Base-by-base conservation (phyloP, 164 flowering plant genomes). In the Brasenia schreberi region DNA sequence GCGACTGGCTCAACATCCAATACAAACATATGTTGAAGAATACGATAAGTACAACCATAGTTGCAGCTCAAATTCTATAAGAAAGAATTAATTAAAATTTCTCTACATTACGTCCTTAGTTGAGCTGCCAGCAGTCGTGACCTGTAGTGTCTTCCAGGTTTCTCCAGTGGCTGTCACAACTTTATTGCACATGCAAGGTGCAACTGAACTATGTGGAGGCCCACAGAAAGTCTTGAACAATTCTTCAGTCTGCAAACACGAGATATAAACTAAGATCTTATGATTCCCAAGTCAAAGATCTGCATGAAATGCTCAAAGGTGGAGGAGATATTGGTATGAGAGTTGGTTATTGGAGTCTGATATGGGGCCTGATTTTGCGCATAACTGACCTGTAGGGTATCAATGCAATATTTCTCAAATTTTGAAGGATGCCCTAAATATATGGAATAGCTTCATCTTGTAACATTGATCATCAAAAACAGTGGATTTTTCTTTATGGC, bases 71-170 rank as follows among this genome's bases (percentile, higher is more conserved):
- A 44, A 18, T 60, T 65, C 42, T 18, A 61, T 16, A 9, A 49
- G 12, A 45, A 45, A 12, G 56, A 49, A 9, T 49, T 49, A 49
- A 49, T 49, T 49, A 3, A 4, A 5, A 14, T 9, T 49, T 49
- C 16, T 14, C 16, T 14, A 49, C 12, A 0, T 49, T 9, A 49
- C 16, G 56, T 49, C 10, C 56, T 27, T 19, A 59, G 59, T 43
- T 9, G 27, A 63, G 58, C 0, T 23, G 53, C n/a, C 27, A 6
- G 18, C 44, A 16, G 23, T 73, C 49, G 16, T 43, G 42, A 56
- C 61, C 19, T 66, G 69, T 69, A 10, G 66, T 69, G 62, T 61
- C 19, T 17, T 64, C 52, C 27, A 66, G 52, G 52, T 60, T 66
- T 56, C 39, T n/a, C 59, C 44, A 17, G 12, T 52, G 61, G 66